Conservation (phyloP, 163 green algal species). For the Scenedesmus sp. region DNA sequence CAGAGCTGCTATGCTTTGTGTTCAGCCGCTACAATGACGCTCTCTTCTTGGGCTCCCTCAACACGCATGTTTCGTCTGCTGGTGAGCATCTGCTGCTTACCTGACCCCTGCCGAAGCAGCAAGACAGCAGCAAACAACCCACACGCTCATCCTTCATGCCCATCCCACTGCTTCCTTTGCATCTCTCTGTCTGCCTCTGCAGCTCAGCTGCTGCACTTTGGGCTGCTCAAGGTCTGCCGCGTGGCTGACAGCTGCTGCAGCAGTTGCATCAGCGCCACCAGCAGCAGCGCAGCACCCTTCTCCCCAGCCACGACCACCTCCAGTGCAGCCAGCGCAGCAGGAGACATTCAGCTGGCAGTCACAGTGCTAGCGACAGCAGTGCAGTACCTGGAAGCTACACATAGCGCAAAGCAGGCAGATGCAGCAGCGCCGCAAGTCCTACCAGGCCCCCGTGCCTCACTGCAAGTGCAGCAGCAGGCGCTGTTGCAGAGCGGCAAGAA, state of each 20-base stretch:
- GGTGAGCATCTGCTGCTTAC: background rate
- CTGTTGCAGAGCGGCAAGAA: background rate
- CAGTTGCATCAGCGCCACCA: background rate
- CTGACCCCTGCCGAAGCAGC: background rate
- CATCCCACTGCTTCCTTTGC: background rate
- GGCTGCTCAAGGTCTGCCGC: constrained; percentile 10
- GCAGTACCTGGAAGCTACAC: constrained; percentile 13
- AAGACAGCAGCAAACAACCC: background rate
- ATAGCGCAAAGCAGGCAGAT: background rate
- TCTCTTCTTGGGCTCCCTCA: background rate
- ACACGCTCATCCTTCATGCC: background rate
- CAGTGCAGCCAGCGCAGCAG: constrained; percentile 22
- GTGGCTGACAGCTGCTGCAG: background rate
- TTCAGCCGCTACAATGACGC: background rate
- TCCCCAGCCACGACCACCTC: background rate
- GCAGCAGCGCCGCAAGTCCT: background rate
- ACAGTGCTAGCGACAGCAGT: constrained; percentile 42
- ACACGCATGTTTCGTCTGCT: background rate
- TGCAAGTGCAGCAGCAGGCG: constrained; percentile 2
- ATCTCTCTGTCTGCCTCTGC: background rate
- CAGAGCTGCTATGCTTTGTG: background rate
- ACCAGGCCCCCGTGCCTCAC: background rate
- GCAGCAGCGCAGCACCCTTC: background rate
- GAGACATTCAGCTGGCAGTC: constrained; percentile 39
- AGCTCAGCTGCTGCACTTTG: constrained; percentile 39